Conservation (phyloP, 768 basidiomycete species). For the Suillus weaverae region DNA sequence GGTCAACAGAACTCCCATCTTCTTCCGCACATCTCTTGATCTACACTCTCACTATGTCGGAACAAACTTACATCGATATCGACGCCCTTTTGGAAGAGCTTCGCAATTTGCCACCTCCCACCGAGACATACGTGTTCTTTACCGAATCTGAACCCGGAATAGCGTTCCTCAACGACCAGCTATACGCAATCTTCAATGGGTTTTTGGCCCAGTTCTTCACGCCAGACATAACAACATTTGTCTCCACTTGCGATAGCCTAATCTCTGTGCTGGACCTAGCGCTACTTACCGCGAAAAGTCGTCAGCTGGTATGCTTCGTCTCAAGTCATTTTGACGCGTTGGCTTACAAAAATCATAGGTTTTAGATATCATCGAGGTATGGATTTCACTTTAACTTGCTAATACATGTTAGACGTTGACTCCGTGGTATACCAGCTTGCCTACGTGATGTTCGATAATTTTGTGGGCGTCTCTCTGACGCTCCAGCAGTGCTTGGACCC, state of each 20-base stretch:
- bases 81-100: not conserved
- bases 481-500: not conserved
- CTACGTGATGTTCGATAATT: not conserved
- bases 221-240: not conserved
- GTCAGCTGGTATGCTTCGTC: not conserved
- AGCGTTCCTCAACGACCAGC: not conserved
- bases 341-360: not conserved
- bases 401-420: not conserved
- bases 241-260: not conserved
- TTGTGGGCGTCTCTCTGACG: not conserved
- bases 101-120: not conserved
- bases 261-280: not conserved
- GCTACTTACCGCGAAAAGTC: not conserved
- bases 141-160: not conserved
- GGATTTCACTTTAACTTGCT: no score
- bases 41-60: not conserved
- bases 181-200: not conserved
- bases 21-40: not conserved
- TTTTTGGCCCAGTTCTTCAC: not conserved
- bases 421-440: not conserved
- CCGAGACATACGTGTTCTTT: not conserved
- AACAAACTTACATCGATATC: not conserved
- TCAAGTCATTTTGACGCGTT: not conserved
- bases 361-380: not conserved
- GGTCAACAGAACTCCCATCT: not conserved